These are phyloP conservation scores for Aspergillus pseudotamarii DNA, from an alignment of 2,329 filamentous ascomycete genomes.

Conservation along the genomic window DNA sequence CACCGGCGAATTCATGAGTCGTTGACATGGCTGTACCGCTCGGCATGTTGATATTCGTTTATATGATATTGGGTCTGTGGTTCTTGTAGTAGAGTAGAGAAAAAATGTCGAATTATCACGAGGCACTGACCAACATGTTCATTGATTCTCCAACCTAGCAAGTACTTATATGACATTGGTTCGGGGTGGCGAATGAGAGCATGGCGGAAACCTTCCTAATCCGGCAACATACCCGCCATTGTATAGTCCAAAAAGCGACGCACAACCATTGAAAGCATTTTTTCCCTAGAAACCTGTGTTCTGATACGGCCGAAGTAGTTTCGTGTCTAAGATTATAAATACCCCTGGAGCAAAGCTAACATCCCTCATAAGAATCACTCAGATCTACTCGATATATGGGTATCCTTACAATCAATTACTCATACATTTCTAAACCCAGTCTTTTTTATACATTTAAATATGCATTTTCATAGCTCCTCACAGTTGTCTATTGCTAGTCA, in stretches of 20 bases:
- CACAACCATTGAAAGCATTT: neutral
- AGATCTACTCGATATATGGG: neutral
- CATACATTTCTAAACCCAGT: neutral
- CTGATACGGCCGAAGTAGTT: neutral
- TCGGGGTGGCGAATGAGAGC: neutral
- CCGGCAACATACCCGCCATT: neutral
- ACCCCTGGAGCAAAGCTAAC: neutral
- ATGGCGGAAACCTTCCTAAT: neutral
- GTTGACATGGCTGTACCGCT: neutral
- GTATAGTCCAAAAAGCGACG: neutral
- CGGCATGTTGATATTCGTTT: neutral
- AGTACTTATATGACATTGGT: neutral
- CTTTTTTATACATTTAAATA: neutral
- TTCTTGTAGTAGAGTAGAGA: neutral
- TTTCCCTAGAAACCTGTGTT: neutral
- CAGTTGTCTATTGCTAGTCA: neutral
- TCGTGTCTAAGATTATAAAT: neutral
- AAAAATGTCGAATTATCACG: neutral
- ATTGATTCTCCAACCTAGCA: neutral
- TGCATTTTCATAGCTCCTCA: neutral
- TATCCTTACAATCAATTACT: neutral
- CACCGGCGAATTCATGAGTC: conserved; percentile 6
- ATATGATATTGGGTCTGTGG: neutral
- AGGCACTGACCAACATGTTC: neutral
- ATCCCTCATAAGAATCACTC: neutral